Evolutionary conservation across 1,139 yeast genomes (phyloP).

Genomic region (Starmera stellimalicola): DNA sequence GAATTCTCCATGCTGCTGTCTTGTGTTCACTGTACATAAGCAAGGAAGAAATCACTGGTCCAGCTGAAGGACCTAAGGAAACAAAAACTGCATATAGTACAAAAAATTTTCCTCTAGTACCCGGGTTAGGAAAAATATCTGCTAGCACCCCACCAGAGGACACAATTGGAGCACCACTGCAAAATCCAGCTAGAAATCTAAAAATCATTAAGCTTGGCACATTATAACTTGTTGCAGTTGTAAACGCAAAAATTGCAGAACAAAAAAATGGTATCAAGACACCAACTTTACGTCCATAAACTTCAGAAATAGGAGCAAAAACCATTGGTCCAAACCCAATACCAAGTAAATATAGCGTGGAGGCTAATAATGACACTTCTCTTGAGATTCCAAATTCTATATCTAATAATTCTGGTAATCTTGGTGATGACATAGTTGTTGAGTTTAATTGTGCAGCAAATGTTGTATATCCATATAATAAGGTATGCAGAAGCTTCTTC

Average conservation of each 20-base stretch:
- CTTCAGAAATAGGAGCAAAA: constrained; percentile 35
- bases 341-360: constrained; percentile 40
- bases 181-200: constrained; percentile 41
- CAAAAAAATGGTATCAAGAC: constrained; percentile 35
- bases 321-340: constrained; percentile 34
- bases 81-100: constrained; percentile 36
- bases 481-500: constrained; percentile 29
- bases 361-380: constrained; percentile 29
- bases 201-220: constrained; percentile 35
- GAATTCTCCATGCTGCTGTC: constrained; percentile 35
- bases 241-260: constrained; percentile 40
- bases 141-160: constrained; percentile 46
- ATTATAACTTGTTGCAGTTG: constrained; percentile 38
- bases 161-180: constrained; percentile 46
- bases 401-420: constrained; percentile 22
- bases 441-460: constrained; percentile 36
- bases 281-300: constrained; percentile 38
- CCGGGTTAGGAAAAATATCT: constrained; percentile 26
- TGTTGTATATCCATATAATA: constrained; percentile 31
- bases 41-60: constrained; percentile 42
- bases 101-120: constrained; percentile 19
- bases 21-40: constrained; percentile 35
- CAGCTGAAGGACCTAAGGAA: constrained; percentile 43
- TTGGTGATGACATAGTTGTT: constrained; percentile 26
- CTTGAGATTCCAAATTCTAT: constrained; percentile 23